These are phyloP conservation scores for Acer campestre DNA, from an alignment of 345 rosid species.

Conservation along the genomic window DNA sequence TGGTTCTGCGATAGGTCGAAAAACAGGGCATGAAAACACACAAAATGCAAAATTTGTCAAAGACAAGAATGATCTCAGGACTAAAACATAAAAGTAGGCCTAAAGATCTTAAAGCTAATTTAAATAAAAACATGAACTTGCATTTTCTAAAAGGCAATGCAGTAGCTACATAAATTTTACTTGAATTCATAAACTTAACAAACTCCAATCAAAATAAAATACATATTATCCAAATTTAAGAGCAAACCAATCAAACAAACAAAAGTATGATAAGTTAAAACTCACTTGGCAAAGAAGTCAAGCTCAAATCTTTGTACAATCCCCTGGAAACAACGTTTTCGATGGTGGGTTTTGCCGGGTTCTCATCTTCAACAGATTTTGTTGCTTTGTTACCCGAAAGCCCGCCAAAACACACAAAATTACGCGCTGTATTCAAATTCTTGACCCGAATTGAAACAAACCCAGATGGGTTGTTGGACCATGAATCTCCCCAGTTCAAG, in stretches of 20 bases:
- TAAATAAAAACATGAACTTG: background rate
- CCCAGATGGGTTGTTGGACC: slow-evolving; percentile 20
- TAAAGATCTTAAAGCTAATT: background rate
- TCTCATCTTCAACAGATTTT: slow-evolving; percentile 30
- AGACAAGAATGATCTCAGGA: background rate
- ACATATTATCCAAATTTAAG: background rate
- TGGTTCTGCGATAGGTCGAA: slow-evolving; percentile 40
- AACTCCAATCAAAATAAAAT: background rate
- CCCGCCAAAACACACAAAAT: slow-evolving; percentile 23
- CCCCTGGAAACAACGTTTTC: slow-evolving; percentile 28
- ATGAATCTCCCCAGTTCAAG: slow-evolving; percentile 16
- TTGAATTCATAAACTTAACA: background rate
- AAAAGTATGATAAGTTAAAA: background rate
- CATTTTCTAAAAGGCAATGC: background rate
- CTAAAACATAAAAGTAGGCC: background rate
- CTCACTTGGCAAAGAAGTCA: slow-evolving; percentile 48
- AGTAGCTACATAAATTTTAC: background rate
- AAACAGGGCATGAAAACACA: slow-evolving; percentile 4
- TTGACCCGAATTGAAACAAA: slow-evolving; percentile 9
- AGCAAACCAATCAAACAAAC: background rate
- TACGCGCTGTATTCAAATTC: background rate
- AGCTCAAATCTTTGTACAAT: slow-evolving; percentile 37
- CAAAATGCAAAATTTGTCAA: background rate
- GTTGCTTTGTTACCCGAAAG: slow-evolving; percentile 15
- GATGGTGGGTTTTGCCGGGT: slow-evolving; percentile 12